phyloP scores from a whole-genome alignment of 202 grass and related monocot species.

The Zizania palustris region DNA sequence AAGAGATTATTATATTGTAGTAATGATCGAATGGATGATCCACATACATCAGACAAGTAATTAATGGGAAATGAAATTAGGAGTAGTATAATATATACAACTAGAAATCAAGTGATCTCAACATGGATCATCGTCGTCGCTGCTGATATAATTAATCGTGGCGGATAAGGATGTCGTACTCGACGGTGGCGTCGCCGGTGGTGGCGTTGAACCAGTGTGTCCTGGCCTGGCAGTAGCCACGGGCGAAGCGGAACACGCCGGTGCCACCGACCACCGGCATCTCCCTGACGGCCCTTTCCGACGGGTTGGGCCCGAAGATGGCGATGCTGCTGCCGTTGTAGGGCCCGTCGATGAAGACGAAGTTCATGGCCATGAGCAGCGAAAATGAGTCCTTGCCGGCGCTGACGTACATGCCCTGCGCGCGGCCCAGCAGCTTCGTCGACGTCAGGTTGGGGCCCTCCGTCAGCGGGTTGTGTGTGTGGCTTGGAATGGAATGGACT shows the following conservation, averaged over 20 bases:
- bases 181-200: conserved; percentile 57
- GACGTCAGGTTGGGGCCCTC: conserved; percentile 40
- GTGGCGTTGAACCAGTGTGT: conserved; percentile 24
- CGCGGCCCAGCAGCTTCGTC: conserved; percentile 48
- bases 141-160: neutral
- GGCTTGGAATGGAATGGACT: no score
- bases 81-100: no score
- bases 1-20: no score
- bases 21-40: no score
- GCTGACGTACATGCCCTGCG: conserved; percentile 56
- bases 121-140: no score
- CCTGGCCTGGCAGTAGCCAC: conserved; percentile 45
- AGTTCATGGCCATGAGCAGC: conserved; percentile 64
- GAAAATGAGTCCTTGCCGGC: conserved; percentile 36
- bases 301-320: conserved; percentile 53
- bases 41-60: no score
- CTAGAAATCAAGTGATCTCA: no score
- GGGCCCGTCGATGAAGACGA: conserved; percentile 48
- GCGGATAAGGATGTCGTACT: conserved; percentile 57
- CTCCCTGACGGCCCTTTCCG: conserved; percentile 42
- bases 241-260: conserved; percentile 55
- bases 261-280: conserved; percentile 61
- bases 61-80: no score
- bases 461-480: conserved; percentile 49
- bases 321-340: conserved; percentile 66